phyloP scores from a whole-genome alignment of 2,329 filamentous ascomycete genomes.

The Chalara sp. region DNA sequence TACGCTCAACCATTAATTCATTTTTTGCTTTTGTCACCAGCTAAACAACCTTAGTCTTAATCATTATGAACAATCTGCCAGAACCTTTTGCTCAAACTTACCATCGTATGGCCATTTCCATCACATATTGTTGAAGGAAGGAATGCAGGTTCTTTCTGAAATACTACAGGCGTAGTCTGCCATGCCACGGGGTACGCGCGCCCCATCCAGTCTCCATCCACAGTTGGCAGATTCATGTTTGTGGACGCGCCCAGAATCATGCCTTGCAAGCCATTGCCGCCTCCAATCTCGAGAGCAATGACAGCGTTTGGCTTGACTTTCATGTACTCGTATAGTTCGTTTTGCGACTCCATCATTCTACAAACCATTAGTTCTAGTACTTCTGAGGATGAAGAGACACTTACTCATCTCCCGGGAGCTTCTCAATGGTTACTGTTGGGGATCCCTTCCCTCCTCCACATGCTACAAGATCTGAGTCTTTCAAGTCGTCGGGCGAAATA shows the following conservation, averaged over 20 bases:
- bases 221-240: slow-evolving; percentile 29
- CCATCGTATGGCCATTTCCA: too few species aligned
- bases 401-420: slow-evolving; percentile 32
- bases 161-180: slow-evolving; percentile 32
- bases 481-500: slow-evolving; percentile 34
- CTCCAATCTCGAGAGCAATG: slow-evolving; percentile 36
- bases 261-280: slow-evolving; percentile 30
- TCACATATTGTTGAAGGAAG: too few species aligned
- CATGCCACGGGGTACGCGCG: slow-evolving; percentile 38
- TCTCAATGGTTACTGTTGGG: slow-evolving; percentile 36
- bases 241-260: slow-evolving; percentile 21
- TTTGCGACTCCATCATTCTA: too few species aligned
- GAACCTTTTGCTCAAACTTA: too few species aligned
- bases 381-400: too few species aligned
- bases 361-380: too few species aligned
- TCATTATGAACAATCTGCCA: too few species aligned
- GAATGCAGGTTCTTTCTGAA: too few species aligned
- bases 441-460: slow-evolving; percentile 38
- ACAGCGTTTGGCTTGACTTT: slow-evolving; percentile 14
- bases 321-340: too few species aligned
- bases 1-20: slow-evolving; percentile 35
- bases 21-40: slow-evolving; percentile 35
- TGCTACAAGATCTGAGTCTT: slow-evolving; percentile 36
- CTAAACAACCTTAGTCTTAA: too few species aligned
- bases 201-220: slow-evolving; percentile 40